Evolutionary conservation across 1,284 basidiomycete species (phyloP), one percentile per base, ranked within the genome.

Genomic region (Cryptococcus sp.): DNA sequence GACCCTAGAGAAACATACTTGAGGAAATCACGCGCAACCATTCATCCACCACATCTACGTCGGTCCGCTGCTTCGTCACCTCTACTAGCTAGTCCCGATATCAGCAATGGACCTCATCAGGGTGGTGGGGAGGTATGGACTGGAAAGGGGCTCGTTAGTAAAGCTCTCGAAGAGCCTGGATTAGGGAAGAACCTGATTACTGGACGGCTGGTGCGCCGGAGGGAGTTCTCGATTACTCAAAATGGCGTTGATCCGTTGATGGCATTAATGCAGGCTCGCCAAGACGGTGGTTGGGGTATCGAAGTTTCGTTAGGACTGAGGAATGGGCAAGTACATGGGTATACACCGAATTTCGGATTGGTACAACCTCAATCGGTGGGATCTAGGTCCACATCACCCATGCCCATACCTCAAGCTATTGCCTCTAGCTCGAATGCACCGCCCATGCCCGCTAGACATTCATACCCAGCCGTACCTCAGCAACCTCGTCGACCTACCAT

Each of bases 1-100:
- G 72, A 73, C 52, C 67, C 72, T 7, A 66, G 72, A 44, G 70
- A 73, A 47, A 71, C 72, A 9, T 70, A 55, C 45, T 57, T 71
- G 9, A 61, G 68, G 9, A 53, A 59, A 13, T 61, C 67, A 36
- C 65, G 72, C 19, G 54, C 49, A 37, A 45, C 60, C 7, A n/a
- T n/a, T n/a, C n/a, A n/a, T n/a, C 55, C 45, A 42, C 53, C 52
- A 23, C 32, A 24, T 21, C 46, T 16, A 11, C 47, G 9, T 10
- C 46, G 21, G 16, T 41, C 39, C 18, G 48, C 13, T 19, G 39
- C 39, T 21, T 41, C 39, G 11, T 41, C 39, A 9, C 19, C 39
- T 41, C 11, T 14, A 14, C 19, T 19, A 9, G 11, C 10, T 14
- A n/a, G 19, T 44, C 13, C 32, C 37, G 18, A 41, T 46, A 25